Conservation (phyloP, 768 basidiomycete genomes). For the Lentinula aciculospora region DNA sequence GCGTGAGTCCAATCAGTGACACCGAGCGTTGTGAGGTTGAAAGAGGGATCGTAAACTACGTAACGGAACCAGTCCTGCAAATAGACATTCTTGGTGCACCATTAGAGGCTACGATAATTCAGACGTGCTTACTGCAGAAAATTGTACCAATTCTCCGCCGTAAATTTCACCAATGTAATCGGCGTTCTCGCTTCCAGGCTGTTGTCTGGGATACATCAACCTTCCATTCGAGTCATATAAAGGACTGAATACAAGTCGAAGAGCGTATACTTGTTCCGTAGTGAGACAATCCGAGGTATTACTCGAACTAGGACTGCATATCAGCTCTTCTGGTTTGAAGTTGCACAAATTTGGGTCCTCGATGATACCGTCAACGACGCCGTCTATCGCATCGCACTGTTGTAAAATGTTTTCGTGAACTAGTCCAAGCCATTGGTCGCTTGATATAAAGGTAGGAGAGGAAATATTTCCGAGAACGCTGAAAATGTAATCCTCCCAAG, state of each 20-base stretch:
- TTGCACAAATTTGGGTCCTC: constrained; percentile 14
- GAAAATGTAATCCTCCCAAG: constrained; percentile 1
- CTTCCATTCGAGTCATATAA: constrained; percentile 8
- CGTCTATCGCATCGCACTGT: constrained; percentile 17
- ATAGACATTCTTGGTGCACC: background rate
- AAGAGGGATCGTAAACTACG: background rate
- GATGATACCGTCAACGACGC: constrained; percentile 14
- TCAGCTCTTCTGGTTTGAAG: constrained; percentile 13
- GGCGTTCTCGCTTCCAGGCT: constrained; percentile 9
- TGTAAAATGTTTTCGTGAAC: constrained; percentile 15
- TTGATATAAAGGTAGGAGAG: constrained; percentile 11
- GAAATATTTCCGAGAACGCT: background rate
- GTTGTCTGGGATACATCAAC: constrained; percentile 10
- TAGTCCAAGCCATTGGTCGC: constrained; percentile 9
- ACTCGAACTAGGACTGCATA: constrained; percentile 6
- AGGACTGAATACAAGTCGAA: constrained; percentile 10
- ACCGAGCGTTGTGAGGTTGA: background rate
- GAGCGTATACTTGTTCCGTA: constrained; percentile 10
- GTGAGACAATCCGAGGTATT: constrained; percentile 10
- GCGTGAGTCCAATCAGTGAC: background rate
- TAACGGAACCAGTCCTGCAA: constrained; percentile 1
- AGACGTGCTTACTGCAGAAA: background rate
- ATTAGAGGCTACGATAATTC: background rate
- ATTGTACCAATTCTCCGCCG: background rate
- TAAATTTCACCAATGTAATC: constrained; percentile 1